Conservation (phyloP, 352 stramenopile genomes). For the Globisporangium paroecandrum region DNA sequence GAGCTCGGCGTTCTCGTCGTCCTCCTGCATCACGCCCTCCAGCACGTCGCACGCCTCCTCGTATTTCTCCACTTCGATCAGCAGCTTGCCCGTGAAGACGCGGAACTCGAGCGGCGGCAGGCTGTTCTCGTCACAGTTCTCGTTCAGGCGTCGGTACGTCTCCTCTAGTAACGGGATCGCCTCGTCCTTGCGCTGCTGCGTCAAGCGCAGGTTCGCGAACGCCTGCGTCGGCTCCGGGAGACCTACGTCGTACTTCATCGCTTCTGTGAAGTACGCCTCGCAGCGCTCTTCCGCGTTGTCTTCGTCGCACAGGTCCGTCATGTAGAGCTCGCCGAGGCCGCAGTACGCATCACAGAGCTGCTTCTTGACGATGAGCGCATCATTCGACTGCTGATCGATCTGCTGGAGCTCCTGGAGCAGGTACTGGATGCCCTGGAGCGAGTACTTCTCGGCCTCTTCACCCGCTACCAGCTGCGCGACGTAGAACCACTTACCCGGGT, state of each 20-base stretch:
- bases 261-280: slow-evolving; percentile 87
- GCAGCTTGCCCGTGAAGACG: slow-evolving; percentile 73
- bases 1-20: slow-evolving; percentile 88
- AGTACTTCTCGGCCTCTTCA: slow-evolving; percentile 69
- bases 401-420: slow-evolving; percentile 56
- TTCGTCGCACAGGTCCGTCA: slow-evolving; percentile 95
- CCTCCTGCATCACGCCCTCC: slow-evolving; percentile 86
- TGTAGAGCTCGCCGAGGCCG: slow-evolving; percentile 95
- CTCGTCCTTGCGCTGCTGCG: slow-evolving; percentile 89
- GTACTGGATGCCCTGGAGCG: slow-evolving; percentile 65
- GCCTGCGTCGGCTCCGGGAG: slow-evolving; percentile 93
- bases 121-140: slow-evolving; percentile 63
- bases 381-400: slow-evolving; percentile 36
- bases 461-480: slow-evolving; percentile 71
- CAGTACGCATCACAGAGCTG: slow-evolving; percentile 94
- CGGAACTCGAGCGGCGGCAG: slow-evolving; percentile 85
- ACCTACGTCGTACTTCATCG: slow-evolving; percentile 89
- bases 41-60: slow-evolving; percentile 80
- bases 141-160: slow-evolving; percentile 88
- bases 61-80: slow-evolving; percentile 85
- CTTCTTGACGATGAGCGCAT: slow-evolving; percentile 72
- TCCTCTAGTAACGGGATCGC: slow-evolving; percentile 88
- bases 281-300: slow-evolving; percentile 92
- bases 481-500: slow-evolving; percentile 86
- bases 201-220: slow-evolving; percentile 93